Evolutionary conservation across 2,329 filamentous ascomycete genomes (phyloP).

Genomic region (Nemania sp.): DNA sequence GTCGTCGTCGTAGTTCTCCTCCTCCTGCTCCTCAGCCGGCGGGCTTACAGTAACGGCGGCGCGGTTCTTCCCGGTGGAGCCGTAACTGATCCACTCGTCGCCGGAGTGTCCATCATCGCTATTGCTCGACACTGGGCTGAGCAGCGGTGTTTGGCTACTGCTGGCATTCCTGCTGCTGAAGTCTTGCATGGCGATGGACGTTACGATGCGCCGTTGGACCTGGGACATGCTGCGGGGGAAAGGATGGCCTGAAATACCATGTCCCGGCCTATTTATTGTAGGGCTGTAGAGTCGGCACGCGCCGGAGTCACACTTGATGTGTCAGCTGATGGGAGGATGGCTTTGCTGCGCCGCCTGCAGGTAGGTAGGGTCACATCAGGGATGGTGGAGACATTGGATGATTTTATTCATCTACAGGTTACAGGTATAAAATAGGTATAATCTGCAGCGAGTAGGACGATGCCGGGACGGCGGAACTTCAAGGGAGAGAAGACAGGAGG

Average conservation of each 20-base stretch:
- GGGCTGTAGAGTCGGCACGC: background rate
- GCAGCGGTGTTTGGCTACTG: conserved; percentile 31
- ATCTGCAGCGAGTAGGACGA: too few species aligned
- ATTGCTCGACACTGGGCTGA: conserved; percentile 28
- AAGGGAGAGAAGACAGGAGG: too few species aligned
- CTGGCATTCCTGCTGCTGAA: conserved; percentile 16
- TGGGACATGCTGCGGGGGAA: conserved; percentile 33
- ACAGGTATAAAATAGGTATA: too few species aligned
- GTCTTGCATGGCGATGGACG: conserved; percentile 33
- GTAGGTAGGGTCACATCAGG: background rate
- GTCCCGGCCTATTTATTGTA: conserved; percentile 6
- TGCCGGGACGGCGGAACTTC: too few species aligned
- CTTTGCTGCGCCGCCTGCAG: background rate
- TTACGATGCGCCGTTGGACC: conserved; percentile 31
- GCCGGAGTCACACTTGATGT: conserved; percentile 19
- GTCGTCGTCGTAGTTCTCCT: conserved; percentile 7
- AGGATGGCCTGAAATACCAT: too few species aligned
- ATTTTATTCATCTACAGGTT: too few species aligned
- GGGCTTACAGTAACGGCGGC: conserved; percentile 20
- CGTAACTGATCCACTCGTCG: conserved; percentile 29
- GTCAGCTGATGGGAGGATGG: conserved; percentile 24
- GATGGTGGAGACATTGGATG: conserved; percentile 17
- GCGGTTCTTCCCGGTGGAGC: conserved; percentile 33
- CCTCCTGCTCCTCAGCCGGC: conserved; percentile 10
- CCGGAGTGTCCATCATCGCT: conserved; percentile 15